Evolutionary conservation across 371 early-diverging fungal genomes (phyloP), one percentile per base, ranked within the genome.

Genomic region (Mycotypha africana): DNA sequence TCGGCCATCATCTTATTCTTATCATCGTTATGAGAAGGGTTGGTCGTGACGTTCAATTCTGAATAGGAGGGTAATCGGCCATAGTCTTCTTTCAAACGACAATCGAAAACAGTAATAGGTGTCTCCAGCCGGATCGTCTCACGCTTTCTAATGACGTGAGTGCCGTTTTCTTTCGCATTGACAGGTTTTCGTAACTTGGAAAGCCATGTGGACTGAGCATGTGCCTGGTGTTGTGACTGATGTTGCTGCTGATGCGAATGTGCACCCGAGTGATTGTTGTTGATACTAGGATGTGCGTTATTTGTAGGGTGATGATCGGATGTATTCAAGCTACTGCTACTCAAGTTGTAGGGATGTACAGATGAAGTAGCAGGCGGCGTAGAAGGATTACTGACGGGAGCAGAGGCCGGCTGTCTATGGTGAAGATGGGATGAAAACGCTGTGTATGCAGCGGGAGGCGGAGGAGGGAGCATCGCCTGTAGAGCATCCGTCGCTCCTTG

Each of bases 51-150:
- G 23, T 61, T 64, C 12, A 70, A 30, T 34, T 70, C 69, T 20
- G 61, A 63, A 38, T 73, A 73, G 11, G 69, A 66, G 1, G 73
- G 73, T 25, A 73, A 37, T 10, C 64, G 52, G 8, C 67, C 67
- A 57, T 66, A 73, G 31, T 73, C 73, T 49, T 73, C 73, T 38
- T 73, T 73, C 8, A 63, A 48, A 2, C 67, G 54, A 38, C 67
- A 67, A 40, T 67, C 67, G 38, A 62, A 60, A 1, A 67, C 49
- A 2, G 47, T 49, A 15, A 60, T 53, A 0, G 60, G 58, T 9
- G 60, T 57, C 16, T 57, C 58, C 9, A 62, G 31, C 25, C 54
- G 47, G 6, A 66, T 62, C 7, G 49, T 53, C 16, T 57, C 54
- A 14, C 43, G 42, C 38, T 49, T 55, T 20, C 56, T n/a, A 10